Conservation (phyloP, 1,284 basidiomycete species). For the Heterobasidion parviporum region DNA sequence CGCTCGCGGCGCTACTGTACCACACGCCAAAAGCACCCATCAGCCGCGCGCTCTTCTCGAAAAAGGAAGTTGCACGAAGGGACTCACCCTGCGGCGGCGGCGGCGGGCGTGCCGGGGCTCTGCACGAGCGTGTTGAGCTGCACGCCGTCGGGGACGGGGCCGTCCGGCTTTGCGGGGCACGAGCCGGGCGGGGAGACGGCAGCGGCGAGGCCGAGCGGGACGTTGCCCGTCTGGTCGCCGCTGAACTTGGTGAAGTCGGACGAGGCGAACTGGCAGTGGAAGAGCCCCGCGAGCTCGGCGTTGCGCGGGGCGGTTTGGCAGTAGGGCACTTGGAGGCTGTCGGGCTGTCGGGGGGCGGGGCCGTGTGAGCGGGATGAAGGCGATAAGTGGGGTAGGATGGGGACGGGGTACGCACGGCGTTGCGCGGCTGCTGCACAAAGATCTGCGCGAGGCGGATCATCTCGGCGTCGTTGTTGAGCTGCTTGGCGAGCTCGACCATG, state of each 20-base stretch:
- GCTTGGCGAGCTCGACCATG: slow-evolving; percentile 54
- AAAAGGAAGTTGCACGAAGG: no score
- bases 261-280: slow-evolving; percentile 33
- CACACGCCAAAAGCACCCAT: no score
- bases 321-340: slow-evolving; percentile 26
- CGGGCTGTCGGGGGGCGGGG: slow-evolving; percentile 19
- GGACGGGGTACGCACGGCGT: slow-evolving; percentile 27
- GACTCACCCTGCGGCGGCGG: no score
- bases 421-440: slow-evolving; percentile 52
- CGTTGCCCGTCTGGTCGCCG: slow-evolving; percentile 24
- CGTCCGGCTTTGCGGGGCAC: slow-evolving; percentile 30
- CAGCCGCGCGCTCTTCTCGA: no score
- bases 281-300: slow-evolving; percentile 31
- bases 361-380: background rate
- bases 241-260: slow-evolving; percentile 25
- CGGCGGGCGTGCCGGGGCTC: background rate
- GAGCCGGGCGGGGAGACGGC: slow-evolving; percentile 28
- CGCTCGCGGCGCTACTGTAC: background rate
- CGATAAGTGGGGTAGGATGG: no score
- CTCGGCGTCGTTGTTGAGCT: slow-evolving; percentile 40
- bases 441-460: slow-evolving; percentile 55
- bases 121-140: slow-evolving; percentile 32
- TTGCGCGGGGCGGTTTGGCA: slow-evolving; percentile 32
- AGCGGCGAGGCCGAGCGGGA: slow-evolving; percentile 26
- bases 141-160: slow-evolving; percentile 38